A percentile compares a stretch with the other conserved stretches of the same genome.
Evolutionary conservation across 768 basidiomycete species (phyloP).

Genomic region (Royoungia palumana): DNA sequence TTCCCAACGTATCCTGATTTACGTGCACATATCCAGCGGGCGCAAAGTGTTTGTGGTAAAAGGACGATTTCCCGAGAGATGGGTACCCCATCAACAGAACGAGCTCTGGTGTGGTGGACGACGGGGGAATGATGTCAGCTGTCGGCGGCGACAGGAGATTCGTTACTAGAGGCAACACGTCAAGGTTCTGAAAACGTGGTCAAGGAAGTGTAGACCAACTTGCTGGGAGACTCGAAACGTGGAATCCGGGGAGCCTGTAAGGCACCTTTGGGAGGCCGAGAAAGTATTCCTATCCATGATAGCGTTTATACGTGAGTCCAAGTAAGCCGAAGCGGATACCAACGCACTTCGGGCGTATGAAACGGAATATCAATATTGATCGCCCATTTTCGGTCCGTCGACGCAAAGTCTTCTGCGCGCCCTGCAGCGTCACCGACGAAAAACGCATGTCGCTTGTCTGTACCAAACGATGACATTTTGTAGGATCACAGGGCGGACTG

Average conservation of each 20-base stretch:
- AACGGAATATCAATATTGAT: slow-evolving; percentile 71
- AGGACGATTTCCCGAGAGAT: slow-evolving; percentile 76
- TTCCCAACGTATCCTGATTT: slow-evolving; percentile 81
- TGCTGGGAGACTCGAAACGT: slow-evolving; percentile 46
- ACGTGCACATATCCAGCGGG: slow-evolving; percentile 72
- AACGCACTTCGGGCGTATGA: slow-evolving; percentile 75
- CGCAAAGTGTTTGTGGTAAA: slow-evolving; percentile 68
- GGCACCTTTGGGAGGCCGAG: slow-evolving; percentile 45
- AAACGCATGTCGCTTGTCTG: slow-evolving; percentile 66
- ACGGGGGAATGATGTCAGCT: slow-evolving; percentile 13
- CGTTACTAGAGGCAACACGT: slow-evolving; percentile 32
- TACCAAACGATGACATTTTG: neutral
- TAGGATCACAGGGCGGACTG: neutral
- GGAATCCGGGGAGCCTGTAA: slow-evolving; percentile 63
- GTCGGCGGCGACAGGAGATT: slow-evolving; percentile 30
- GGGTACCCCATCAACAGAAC: slow-evolving; percentile 64
- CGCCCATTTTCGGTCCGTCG: slow-evolving; percentile 85
- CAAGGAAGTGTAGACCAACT: slow-evolving; percentile 15
- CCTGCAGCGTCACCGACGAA: slow-evolving; percentile 93
- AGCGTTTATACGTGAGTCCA: neutral
- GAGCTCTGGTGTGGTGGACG: slow-evolving; percentile 36
- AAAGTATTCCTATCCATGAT: slow-evolving; percentile 69
- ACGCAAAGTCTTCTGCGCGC: slow-evolving; percentile 69
- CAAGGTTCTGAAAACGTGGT: neutral
- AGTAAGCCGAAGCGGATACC: neutral